Conservation (phyloP, 345 rosid species). For the Erysimum cheiranthoides region DNA sequence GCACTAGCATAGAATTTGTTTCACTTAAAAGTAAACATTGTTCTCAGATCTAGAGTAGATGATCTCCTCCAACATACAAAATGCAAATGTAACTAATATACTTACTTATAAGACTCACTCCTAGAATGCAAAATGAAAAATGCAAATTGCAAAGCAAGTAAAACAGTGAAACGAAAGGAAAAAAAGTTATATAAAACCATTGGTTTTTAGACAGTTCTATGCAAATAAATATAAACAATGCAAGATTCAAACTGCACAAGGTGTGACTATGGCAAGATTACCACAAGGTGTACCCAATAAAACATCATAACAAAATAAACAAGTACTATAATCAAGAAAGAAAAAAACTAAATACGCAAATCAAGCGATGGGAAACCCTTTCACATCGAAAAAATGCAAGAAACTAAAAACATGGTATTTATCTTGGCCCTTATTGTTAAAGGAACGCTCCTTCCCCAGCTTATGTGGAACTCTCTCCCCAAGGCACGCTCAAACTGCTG, state of each 20-base stretch:
- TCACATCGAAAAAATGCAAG: not conserved
- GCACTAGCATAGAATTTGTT: not conserved
- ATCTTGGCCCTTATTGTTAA: conserved; percentile 20
- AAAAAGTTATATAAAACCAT: not conserved
- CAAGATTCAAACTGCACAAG: not conserved
- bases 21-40: not conserved
- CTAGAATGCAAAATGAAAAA: not conserved
- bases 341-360: no score
- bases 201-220: not conserved
- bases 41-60: not conserved
- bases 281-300: not conserved
- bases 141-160: not conserved
- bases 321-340: no score
- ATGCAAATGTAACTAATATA: not conserved
- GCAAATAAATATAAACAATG: not conserved
- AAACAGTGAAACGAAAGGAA: not conserved
- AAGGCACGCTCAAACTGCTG: conserved; percentile 62
- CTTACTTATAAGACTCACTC: not conserved
- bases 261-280: not conserved
- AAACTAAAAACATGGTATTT: not conserved
- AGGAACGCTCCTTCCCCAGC: conserved; percentile 83
- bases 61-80: not conserved
- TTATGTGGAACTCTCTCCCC: conserved; percentile 81
- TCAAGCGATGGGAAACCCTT: not conserved
- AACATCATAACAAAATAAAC: not conserved